Evolutionary conservation across 108 stramenopile species (phyloP).

Genomic region (Pseudonitzschia delicatissima): DNA sequence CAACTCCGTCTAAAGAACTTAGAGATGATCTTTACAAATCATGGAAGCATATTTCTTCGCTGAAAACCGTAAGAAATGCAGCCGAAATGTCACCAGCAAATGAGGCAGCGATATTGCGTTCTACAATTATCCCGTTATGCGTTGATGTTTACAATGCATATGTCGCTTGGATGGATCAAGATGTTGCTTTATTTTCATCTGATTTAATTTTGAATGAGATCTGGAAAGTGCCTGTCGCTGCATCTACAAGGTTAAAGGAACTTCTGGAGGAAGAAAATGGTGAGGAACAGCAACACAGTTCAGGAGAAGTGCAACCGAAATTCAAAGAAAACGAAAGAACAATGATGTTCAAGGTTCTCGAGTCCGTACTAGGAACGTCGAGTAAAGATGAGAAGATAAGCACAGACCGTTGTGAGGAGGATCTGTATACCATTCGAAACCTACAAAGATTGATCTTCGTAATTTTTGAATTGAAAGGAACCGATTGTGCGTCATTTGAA

Average conservation of each 20-base stretch:
- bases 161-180: constrained; percentile 2
- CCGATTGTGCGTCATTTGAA: background rate
- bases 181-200: background rate
- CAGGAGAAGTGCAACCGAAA: background rate
- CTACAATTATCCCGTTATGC: background rate
- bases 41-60: background rate
- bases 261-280: background rate
- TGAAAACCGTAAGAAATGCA: background rate
- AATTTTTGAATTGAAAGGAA: constrained; percentile 12
- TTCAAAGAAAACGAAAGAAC: background rate
- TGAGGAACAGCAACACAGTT: background rate
- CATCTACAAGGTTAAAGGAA: background rate
- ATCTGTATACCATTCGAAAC: constrained; percentile 3
- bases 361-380: constrained; percentile 1
- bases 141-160: constrained; percentile 3
- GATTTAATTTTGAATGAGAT: background rate
- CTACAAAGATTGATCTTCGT: constrained; percentile 11
- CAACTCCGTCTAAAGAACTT: background rate
- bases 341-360: constrained; percentile 18
- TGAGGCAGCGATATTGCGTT: background rate
- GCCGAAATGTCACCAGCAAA: background rate
- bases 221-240: background rate
- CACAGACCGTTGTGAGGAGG: background rate
- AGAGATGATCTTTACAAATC: background rate
- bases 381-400: background rate